Conservation (phyloP, 768 basidiomycete species). For the Vararia minispora region DNA sequence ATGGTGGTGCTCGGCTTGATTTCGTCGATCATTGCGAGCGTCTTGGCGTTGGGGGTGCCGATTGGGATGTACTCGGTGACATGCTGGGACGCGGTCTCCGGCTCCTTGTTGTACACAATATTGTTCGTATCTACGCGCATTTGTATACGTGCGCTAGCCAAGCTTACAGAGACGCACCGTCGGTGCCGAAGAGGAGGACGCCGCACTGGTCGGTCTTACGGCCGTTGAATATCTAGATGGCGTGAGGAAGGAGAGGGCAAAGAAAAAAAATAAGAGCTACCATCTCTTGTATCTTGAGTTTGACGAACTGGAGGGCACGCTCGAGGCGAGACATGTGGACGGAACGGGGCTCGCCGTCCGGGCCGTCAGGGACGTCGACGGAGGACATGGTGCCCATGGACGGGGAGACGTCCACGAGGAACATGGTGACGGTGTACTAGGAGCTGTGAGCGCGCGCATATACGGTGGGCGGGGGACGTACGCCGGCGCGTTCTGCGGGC, state of each 20-base stretch:
- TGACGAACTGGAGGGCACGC: constrained; percentile 77
- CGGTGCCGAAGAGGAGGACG: constrained; percentile 79
- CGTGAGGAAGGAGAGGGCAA: constrained; percentile 1
- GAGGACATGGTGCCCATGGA: constrained; percentile 65
- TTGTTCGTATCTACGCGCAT: constrained; percentile 48
- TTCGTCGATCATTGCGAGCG: constrained; percentile 53
- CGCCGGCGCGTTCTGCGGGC: constrained; percentile 74
- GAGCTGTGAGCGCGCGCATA: constrained; percentile 11
- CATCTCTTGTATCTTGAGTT: constrained; percentile 88
- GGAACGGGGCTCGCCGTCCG: constrained; percentile 36
- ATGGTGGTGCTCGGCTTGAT: constrained; percentile 41
- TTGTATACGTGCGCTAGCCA: background rate
- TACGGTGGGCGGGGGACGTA: constrained; percentile 24
- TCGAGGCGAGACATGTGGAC: constrained; percentile 68
- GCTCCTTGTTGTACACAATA: constrained; percentile 42
- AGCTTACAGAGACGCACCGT: constrained; percentile 35
- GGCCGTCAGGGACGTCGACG: constrained; percentile 43
- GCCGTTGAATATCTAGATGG: constrained; percentile 69
- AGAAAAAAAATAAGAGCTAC: constrained; percentile 23
- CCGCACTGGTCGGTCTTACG: constrained; percentile 93
- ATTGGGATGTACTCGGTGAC: constrained; percentile 64
- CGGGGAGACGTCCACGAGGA: constrained; percentile 78
- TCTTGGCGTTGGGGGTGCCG: constrained; percentile 49
- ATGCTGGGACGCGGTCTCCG: constrained; percentile 66
- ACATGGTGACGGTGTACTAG: constrained; percentile 82